phyloP scores from a whole-genome alignment of 371 early-diverging fungal species.

The Lichtheimia corymbifera region DNA sequence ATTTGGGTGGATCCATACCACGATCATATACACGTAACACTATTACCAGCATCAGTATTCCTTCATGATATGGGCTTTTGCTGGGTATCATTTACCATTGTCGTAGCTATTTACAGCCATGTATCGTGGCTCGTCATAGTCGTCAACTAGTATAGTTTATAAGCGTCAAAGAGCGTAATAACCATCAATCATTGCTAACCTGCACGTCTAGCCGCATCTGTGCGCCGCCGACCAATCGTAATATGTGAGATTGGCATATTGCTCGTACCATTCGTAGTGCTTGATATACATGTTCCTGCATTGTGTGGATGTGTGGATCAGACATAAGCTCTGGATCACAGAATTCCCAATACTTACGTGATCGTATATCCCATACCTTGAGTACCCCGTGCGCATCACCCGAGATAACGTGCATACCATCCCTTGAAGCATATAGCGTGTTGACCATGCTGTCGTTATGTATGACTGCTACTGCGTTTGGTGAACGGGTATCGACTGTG shows the following conservation, averaged over 20 bases:
- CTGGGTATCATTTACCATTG: conserved; percentile 59
- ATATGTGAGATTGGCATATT: conserved; percentile 83
- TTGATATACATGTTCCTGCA: conserved; percentile 56
- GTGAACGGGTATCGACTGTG: conserved; percentile 67
- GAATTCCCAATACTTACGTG: conserved; percentile 44
- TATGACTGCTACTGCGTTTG: conserved; percentile 31
- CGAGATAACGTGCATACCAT: conserved; percentile 75
- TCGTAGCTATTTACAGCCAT: conserved; percentile 89
- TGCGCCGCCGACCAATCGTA: conserved; percentile 53
- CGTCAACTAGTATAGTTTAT: conserved; percentile 37
- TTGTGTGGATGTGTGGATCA: too few species aligned
- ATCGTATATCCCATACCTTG: conserved; percentile 85
- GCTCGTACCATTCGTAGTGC: conserved; percentile 63
- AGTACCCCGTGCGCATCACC: conserved; percentile 80
- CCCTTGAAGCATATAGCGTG: conserved; percentile 69
- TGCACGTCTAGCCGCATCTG: conserved; percentile 53
- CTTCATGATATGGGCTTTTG: neutral
- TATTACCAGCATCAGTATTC: conserved; percentile 17
- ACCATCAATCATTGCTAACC: conserved; percentile 17
- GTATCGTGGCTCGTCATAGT: conserved; percentile 79
- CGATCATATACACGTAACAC: conserved; percentile 86
- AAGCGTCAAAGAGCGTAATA: neutral
- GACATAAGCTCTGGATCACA: neutral
- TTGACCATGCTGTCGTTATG: conserved; percentile 85
- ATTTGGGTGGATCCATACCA: conserved; percentile 74